Evolutionary conservation across 352 stramenopile species (phyloP).

Genomic region (Plasmopara halstedii): DNA sequence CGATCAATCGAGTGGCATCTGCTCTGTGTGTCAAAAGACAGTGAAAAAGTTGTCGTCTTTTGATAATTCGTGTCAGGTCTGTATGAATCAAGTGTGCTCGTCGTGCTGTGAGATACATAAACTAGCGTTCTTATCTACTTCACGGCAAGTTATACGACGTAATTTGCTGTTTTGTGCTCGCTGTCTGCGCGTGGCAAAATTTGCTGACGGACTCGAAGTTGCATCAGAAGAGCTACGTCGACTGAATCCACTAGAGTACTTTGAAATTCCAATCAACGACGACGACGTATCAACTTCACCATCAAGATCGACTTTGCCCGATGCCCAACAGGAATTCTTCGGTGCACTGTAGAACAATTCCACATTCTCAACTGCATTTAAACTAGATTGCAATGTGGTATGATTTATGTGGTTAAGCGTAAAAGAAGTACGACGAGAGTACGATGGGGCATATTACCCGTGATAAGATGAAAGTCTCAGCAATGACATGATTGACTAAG

Average conservation of each 20-base stretch:
- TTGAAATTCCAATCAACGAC: slow-evolving; percentile 23
- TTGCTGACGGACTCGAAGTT: slow-evolving; percentile 21
- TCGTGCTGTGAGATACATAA: slow-evolving; percentile 16
- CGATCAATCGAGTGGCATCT: slow-evolving; percentile 9
- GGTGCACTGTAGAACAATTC: slow-evolving; percentile 1
- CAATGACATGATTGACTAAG: no score
- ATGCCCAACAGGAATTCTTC: slow-evolving; percentile 31
- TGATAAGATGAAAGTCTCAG: no score
- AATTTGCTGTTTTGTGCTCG: slow-evolving; percentile 21
- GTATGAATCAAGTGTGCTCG: slow-evolving; percentile 26
- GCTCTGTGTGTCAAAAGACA: slow-evolving; percentile 11
- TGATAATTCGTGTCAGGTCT: slow-evolving; percentile 19
- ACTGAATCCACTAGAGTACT: slow-evolving; percentile 26
- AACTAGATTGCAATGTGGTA: no score
- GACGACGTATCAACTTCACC: slow-evolving; percentile 16
- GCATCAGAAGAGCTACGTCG: slow-evolving; percentile 22
- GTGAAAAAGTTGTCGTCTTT: slow-evolving; percentile 6
- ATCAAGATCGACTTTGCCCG: slow-evolving; percentile 23
- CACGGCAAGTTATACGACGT: slow-evolving; percentile 14
- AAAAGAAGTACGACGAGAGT: no score
- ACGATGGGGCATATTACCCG: no score
- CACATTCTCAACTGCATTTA: no score
- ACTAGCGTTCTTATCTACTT: slow-evolving; percentile 20
- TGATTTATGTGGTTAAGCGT: no score
- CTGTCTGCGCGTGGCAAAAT: slow-evolving; percentile 18